Conservation (phyloP, 2,329 filamentous ascomycete genomes). For the Paramyrothecium roridum region DNA sequence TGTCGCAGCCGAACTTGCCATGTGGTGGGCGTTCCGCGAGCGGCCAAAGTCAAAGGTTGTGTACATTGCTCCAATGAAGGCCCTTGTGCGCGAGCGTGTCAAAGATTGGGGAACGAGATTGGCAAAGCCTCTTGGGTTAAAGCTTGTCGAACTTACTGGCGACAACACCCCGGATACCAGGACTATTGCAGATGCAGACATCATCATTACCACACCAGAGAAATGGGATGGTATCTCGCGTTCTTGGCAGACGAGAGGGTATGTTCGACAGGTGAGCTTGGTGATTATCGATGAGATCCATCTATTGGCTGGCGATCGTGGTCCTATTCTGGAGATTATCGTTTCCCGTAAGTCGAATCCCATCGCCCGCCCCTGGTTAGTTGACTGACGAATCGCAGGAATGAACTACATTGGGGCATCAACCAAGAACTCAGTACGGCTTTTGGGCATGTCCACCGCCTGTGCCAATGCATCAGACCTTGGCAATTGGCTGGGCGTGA, state of each 20-base stretch:
- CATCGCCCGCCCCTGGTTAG: background rate
- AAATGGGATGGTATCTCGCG: conserved; percentile 99
- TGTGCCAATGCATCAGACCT: conserved; percentile 94
- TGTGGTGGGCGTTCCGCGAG: conserved; percentile 99
- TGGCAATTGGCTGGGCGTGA: conserved; percentile 95
- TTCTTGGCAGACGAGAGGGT: conserved; percentile 97
- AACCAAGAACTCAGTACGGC: conserved; percentile 80
- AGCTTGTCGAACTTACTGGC: conserved; percentile 89
- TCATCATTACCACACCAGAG: conserved; percentile 98
- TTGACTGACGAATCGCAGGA: conserved; percentile 41
- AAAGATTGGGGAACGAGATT: conserved; percentile 89
- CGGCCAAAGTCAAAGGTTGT: conserved; percentile 95
- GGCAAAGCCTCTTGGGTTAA: conserved; percentile 78
- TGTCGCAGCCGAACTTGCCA: conserved; percentile 89
- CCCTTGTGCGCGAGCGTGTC: conserved; percentile 91
- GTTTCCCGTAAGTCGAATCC: conserved; percentile 53
- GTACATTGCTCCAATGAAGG: conserved; percentile 99
- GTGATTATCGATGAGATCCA: conserved; percentile 99
- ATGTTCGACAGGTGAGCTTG: conserved; percentile 89
- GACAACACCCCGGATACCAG: conserved; percentile 97
- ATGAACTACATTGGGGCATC: conserved; percentile 99
- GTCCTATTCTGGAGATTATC: conserved; percentile 97
- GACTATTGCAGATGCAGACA: conserved; percentile 92
- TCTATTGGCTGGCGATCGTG: conserved; percentile 90
- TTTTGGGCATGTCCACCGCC: conserved; percentile 98